Evolutionary conservation across 2,329 filamentous ascomycete species (phyloP).

Genomic region (Thyridium curvatum): DNA sequence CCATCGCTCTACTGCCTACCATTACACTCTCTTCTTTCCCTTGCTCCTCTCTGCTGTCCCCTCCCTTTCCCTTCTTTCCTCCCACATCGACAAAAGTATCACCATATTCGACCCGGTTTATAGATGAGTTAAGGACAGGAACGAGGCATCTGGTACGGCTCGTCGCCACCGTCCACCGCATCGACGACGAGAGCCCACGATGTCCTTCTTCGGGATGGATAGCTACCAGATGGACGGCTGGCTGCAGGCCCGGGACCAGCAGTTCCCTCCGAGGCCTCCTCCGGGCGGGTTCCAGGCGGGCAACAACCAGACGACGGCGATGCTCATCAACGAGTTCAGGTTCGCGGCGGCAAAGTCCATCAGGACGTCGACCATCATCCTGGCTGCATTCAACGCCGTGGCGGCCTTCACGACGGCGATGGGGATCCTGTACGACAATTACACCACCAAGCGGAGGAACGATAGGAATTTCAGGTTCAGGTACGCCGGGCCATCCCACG

Average conservation of each 20-base stretch:
- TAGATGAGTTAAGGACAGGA: slow-evolving; percentile 39
- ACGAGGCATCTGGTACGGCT: slow-evolving; percentile 19
- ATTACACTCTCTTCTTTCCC: slow-evolving; percentile 16
- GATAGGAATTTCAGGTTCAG: slow-evolving; percentile 32
- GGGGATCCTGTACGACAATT: slow-evolving; percentile 53
- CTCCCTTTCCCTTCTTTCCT: slow-evolving; percentile 12
- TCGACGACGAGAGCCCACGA: slow-evolving; percentile 14
- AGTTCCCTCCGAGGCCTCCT: slow-evolving; percentile 6
- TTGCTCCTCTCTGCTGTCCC: slow-evolving; percentile 13
- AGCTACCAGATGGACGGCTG: slow-evolving; percentile 14
- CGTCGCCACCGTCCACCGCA: slow-evolving; percentile 20
- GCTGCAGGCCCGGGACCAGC: slow-evolving; percentile 22
- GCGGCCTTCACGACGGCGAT: slow-evolving; percentile 49
- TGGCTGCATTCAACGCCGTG: slow-evolving; percentile 54
- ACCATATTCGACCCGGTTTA: slow-evolving; percentile 21
- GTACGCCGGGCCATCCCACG: too few relatives aligned
- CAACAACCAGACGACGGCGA: slow-evolving; percentile 32
- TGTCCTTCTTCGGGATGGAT: slow-evolving; percentile 13
- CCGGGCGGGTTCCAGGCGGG: slow-evolving; percentile 14
- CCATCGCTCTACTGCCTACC: slow-evolving; percentile 14
- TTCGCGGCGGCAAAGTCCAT: slow-evolving; percentile 50
- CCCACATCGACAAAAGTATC: slow-evolving; percentile 17
- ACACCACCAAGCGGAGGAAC: slow-evolving; percentile 35
- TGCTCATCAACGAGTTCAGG: slow-evolving; percentile 42
- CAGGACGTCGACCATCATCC: slow-evolving; percentile 54